Percentiles rank a stretch among this genome's conserved stretches.
phyloP scores from a whole-genome alignment of 306 rosid species.

The Dryas alaskensis region DNA sequence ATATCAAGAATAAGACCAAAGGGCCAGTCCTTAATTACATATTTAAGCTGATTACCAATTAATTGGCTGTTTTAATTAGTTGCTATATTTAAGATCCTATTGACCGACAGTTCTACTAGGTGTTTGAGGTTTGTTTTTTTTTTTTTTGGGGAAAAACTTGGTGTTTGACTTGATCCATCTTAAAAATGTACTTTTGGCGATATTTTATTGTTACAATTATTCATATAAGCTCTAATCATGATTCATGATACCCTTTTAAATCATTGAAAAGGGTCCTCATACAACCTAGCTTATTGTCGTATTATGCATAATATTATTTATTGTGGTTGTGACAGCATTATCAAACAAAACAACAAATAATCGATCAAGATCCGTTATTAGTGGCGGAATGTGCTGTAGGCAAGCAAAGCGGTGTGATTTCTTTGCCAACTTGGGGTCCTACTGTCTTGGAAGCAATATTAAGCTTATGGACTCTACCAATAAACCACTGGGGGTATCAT shows the following conservation, averaged over 20 bases:
- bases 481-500: neutral
- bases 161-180: neutral
- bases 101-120: slow-evolving; percentile 21
- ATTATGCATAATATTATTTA: neutral
- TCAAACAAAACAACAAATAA: slow-evolving; percentile 13
- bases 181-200: neutral
- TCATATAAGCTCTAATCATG: neutral
- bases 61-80: neutral
- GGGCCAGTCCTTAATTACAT: neutral
- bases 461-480: neutral
- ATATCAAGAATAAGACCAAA: neutral
- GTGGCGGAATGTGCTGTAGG: slow-evolving; percentile 11
- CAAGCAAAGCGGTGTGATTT: neutral
- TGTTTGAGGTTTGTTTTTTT: no score
- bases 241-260: neutral
- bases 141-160: neutral
- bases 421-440: neutral
- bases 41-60: neutral
- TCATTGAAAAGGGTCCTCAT: neutral
- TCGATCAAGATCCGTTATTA: neutral
- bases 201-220: neutral
- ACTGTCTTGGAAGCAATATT: neutral
- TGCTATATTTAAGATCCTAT: neutral
- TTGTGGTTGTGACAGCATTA: slow-evolving; percentile 12
- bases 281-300: neutral